phyloP scores from a whole-genome alignment of 441 rosid species.

The Eruca vesicaria region DNA sequence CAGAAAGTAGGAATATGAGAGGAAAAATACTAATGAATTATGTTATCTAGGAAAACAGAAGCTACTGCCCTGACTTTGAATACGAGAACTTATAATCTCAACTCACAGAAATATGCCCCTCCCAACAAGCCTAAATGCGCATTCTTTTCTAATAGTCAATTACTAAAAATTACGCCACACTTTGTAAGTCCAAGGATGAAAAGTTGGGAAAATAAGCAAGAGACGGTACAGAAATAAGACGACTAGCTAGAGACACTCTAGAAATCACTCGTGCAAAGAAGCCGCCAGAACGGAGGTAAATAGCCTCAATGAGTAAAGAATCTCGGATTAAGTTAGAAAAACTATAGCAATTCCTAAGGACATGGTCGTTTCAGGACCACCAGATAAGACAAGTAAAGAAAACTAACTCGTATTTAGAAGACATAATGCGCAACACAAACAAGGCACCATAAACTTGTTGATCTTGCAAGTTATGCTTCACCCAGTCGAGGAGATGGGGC shows the following conservation, averaged over 20 bases:
- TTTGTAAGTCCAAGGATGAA: not conserved
- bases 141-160: not conserved
- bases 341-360: not conserved
- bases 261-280: not conserved
- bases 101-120: not conserved
- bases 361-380: not conserved
- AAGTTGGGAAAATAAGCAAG: not conserved
- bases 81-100: not conserved
- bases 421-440: conserved; percentile 80
- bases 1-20: conserved; percentile 6
- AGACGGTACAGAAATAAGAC: not conserved
- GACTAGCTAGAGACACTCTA: not conserved
- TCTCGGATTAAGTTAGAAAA: not conserved
- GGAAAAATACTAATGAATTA: not conserved
- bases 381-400: not conserved
- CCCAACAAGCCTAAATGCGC: not conserved
- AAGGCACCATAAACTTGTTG: conserved; percentile 89
- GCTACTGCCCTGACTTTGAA: not conserved
- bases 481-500: conserved; percentile 88
- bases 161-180: not conserved
- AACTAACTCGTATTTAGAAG: conserved; percentile 94
- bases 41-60: not conserved
- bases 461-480: conserved; percentile 78
- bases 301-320: not conserved
- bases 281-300: not conserved